Conservation (phyloP, 768 basidiomycete species). For the Chiua virens region DNA sequence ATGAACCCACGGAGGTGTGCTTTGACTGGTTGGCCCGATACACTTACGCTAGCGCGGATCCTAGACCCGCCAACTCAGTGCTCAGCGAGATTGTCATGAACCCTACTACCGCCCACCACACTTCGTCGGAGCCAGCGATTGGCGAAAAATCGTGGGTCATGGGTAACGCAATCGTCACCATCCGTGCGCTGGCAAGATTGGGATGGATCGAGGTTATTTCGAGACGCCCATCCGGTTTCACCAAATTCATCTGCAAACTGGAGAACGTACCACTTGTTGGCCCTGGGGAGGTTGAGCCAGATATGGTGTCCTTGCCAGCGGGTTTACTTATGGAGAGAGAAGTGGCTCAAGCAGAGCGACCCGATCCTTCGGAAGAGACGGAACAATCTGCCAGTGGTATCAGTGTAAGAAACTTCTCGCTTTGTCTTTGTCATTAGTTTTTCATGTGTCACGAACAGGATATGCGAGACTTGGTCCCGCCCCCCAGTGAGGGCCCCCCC, state of each 20-base stretch:
- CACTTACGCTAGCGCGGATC: conserved; percentile 92
- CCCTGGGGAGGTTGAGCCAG: conserved; percentile 82
- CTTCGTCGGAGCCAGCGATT: conserved; percentile 40
- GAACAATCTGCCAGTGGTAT: neutral
- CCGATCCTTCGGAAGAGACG: conserved; percentile 23
- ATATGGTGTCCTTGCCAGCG: conserved; percentile 69
- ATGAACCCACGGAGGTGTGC: conserved; percentile 92
- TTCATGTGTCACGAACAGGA: conserved; percentile 22
- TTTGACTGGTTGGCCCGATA: conserved; percentile 98
- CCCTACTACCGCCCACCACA: conserved; percentile 33
- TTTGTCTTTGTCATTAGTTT: neutral
- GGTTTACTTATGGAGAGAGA: conserved; percentile 71
- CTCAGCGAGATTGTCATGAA: conserved; percentile 80
- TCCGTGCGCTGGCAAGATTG: conserved; percentile 65
- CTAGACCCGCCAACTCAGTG: conserved; percentile 77
- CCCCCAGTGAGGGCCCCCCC: conserved; percentile 6
- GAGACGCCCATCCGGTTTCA: conserved; percentile 86
- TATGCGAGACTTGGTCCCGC: conserved; percentile 13
- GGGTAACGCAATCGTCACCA: conserved; percentile 82
- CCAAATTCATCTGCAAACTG: conserved; percentile 77
- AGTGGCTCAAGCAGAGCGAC: conserved; percentile 32
- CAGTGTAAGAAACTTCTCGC: conserved; percentile 10
- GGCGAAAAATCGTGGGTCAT: conserved; percentile 81
- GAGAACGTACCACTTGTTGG: conserved; percentile 89
- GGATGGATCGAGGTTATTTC: conserved; percentile 91